These are phyloP conservation scores for Populus trichocarpa DNA, from an alignment of 441 rosid genomes.

Conservation along the genomic window DNA sequence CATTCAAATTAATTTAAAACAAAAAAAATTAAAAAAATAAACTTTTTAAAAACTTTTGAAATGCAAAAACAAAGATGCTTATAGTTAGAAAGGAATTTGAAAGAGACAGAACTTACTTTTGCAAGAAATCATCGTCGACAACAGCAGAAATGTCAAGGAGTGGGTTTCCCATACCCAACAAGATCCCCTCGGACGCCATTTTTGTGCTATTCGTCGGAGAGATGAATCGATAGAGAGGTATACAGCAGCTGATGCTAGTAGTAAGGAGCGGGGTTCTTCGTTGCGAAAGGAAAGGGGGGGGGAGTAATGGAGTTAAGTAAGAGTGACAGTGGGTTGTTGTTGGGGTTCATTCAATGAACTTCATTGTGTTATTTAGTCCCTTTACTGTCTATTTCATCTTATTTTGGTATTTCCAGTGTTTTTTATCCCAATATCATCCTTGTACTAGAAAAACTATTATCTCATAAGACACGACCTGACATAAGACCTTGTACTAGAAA, in stretches of 20 bases:
- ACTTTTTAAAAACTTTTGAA: too few relatives aligned
- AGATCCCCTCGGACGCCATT: conserved; percentile 27
- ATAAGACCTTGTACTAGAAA: too few relatives aligned
- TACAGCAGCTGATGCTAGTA: background rate
- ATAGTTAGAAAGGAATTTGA: background rate
- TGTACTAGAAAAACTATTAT: too few relatives aligned
- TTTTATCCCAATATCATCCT: background rate
- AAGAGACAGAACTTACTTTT: conserved; percentile 41
- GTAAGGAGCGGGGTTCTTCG: background rate
- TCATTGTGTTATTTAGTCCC: background rate
- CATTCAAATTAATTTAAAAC: too few relatives aligned
- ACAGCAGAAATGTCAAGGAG: conserved; percentile 92
- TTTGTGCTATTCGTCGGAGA: background rate
- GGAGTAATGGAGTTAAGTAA: too few relatives aligned
- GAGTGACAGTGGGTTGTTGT: background rate
- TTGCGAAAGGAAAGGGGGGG: background rate
- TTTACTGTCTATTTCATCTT: background rate
- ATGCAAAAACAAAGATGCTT: background rate
- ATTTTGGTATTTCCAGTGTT: background rate
- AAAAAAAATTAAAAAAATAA: too few relatives aligned
- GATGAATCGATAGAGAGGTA: background rate
- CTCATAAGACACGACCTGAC: too few relatives aligned
- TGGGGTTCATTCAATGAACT: background rate
- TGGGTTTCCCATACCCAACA: conserved; percentile 95
- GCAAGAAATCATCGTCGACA: conserved; percentile 76